phyloP scores from a whole-genome alignment of 495 filamentous ascomycete species.

The Neurospora intermedia region DNA sequence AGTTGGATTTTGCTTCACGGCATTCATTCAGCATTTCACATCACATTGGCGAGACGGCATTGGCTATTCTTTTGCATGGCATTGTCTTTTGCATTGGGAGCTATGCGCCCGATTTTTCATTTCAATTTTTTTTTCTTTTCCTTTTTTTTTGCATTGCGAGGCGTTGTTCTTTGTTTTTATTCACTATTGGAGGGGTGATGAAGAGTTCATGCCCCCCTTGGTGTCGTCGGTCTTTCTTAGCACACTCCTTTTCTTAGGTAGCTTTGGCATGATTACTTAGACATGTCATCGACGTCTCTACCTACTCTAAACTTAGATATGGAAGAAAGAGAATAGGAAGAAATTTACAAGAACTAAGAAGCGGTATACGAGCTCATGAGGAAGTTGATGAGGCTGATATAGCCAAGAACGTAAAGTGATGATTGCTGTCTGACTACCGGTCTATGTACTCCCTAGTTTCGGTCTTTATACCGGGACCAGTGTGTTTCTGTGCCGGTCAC shows the following conservation, averaged over 20 bases:
- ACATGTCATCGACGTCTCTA: too few species aligned
- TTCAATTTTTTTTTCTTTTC: not conserved
- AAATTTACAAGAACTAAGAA: too few species aligned
- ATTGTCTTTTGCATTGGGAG: not conserved
- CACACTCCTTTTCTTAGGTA: not conserved
- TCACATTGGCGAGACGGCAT: not conserved
- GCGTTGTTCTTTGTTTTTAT: not conserved
- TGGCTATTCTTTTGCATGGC: not conserved
- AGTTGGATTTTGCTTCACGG: not conserved
- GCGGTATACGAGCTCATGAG: too few species aligned
- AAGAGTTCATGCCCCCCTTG: not conserved
- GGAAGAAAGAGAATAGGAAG: not conserved
- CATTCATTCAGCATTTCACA: not conserved
- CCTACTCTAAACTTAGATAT: not conserved
- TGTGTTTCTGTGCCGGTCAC: not conserved
- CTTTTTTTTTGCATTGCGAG: conserved; percentile 1
- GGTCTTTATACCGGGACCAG: too few species aligned
- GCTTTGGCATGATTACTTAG: not conserved
- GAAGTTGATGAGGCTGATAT: too few species aligned
- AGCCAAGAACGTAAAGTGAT: not conserved
- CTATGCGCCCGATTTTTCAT: not conserved
- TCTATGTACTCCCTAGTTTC: too few species aligned
- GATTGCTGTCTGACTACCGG: not conserved
- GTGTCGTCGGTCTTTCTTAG: not conserved
- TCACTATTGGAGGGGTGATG: not conserved